Evolutionary conservation across 495 filamentous ascomycete genomes (phyloP).

Genomic region (Trichocladium uniseriatum): DNA sequence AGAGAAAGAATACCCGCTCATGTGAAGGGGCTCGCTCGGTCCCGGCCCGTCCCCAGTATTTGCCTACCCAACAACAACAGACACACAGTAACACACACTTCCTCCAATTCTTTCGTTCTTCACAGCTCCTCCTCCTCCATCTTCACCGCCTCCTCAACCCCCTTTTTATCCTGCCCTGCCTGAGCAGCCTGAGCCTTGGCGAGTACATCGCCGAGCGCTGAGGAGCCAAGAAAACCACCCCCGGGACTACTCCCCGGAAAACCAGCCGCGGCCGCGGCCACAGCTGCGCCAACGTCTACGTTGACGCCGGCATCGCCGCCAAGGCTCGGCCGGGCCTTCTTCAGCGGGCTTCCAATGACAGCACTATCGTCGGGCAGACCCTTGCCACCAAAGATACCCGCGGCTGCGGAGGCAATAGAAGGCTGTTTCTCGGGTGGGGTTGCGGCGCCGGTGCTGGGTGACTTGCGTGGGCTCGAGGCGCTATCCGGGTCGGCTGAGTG

Average conservation of each 20-base stretch:
- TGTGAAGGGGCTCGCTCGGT: no score
- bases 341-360: slow-evolving; percentile 67
- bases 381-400: slow-evolving; percentile 29
- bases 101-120: background rate
- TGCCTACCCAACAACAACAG: background rate
- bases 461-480: slow-evolving; percentile 34
- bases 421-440: slow-evolving; percentile 25
- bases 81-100: background rate
- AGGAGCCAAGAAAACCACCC: slow-evolving; percentile 22
- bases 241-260: no score
- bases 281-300: background rate
- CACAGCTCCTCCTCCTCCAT: slow-evolving; percentile 37
- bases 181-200: slow-evolving; percentile 35
- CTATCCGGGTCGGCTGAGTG: slow-evolving; percentile 74
- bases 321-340: slow-evolving; percentile 73
- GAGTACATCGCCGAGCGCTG: slow-evolving; percentile 37
- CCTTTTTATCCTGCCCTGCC: slow-evolving; percentile 29
- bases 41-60: no score
- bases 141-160: slow-evolving; percentile 16
- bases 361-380: slow-evolving; percentile 33
- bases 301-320: background rate
- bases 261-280: background rate
- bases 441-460: slow-evolving; percentile 29
- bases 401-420: slow-evolving; percentile 9
- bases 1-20: no score